These are phyloP conservation scores for Colletotrichum simmondsii DNA, from an alignment of 2,329 filamentous ascomycete species.

Conservation along the genomic window DNA sequence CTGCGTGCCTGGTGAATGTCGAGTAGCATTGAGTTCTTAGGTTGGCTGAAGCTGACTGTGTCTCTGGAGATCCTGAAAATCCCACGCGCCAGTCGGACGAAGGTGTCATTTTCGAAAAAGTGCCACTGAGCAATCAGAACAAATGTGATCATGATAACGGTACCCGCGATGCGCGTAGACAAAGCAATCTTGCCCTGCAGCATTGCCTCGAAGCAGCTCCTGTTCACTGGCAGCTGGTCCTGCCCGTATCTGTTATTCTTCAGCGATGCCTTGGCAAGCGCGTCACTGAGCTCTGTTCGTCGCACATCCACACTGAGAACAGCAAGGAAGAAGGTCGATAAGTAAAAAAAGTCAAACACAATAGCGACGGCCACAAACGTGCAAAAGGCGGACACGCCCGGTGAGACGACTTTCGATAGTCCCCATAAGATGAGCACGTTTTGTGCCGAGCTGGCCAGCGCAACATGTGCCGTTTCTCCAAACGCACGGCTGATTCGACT, in stretches of 20 bases:
- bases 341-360: slow-evolving; percentile 80
- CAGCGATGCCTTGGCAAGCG: slow-evolving; percentile 67
- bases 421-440: slow-evolving; percentile 75
- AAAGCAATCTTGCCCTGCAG: slow-evolving; percentile 72
- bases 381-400: slow-evolving; percentile 80
- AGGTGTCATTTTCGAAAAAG: slow-evolving; percentile 73
- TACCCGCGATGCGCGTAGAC: slow-evolving; percentile 80
- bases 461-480: slow-evolving; percentile 77
- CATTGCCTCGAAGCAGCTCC: slow-evolving; percentile 71
- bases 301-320: slow-evolving; percentile 84
- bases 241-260: slow-evolving; percentile 45
- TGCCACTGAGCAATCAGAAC: slow-evolving; percentile 81
- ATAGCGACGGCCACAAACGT: slow-evolving; percentile 80
- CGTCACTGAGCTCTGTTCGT: slow-evolving; percentile 79
- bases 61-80: slow-evolving; percentile 45
- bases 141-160: slow-evolving; percentile 77
- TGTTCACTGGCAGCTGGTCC: slow-evolving; percentile 44
- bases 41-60: slow-evolving; percentile 37
- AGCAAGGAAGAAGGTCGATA: slow-evolving; percentile 83
- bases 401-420: slow-evolving; percentile 74
- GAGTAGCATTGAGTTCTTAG: slow-evolving; percentile 56
- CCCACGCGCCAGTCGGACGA: slow-evolving; percentile 48
- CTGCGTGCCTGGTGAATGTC: slow-evolving; percentile 79
- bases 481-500: slow-evolving; percentile 79
- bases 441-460: slow-evolving; percentile 74